phyloP scores from a whole-genome alignment of 2,329 filamentous ascomycete species.

The Metarhizium rileyi region DNA sequence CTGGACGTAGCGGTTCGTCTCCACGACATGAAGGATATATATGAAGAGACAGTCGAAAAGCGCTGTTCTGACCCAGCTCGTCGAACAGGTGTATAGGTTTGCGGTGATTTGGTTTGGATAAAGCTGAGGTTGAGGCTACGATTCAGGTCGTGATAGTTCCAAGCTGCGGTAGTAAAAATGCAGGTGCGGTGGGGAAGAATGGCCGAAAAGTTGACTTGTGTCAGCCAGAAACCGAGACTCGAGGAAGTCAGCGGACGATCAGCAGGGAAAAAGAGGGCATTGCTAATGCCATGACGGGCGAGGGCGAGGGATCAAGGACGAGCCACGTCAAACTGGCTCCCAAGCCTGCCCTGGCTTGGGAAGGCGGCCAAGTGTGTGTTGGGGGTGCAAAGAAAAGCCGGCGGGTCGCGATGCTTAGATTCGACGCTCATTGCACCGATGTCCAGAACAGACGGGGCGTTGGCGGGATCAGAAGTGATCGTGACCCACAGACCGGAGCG shows the following conservation, averaged over 20 bases:
- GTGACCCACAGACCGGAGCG: conserved; percentile 7
- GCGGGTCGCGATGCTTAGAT: conserved; percentile 16
- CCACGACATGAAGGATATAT: neutral
- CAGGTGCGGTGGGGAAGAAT: neutral
- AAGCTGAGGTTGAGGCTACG: neutral
- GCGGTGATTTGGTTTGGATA: neutral
- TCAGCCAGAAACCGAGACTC: neutral
- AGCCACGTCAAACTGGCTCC: neutral
- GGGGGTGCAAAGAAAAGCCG: neutral
- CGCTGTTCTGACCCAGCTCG: no score
- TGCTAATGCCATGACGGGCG: neutral
- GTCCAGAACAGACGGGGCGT: conserved; percentile 16
- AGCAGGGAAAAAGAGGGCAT: conserved; percentile 4
- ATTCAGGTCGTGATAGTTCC: neutral
- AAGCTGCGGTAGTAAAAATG: neutral
- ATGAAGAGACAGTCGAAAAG: neutral
- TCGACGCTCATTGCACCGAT: conserved; percentile 25
- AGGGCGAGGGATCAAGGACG: neutral
- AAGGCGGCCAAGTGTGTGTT: neutral
- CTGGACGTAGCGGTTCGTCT: neutral
- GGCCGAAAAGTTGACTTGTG: neutral
- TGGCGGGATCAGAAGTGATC: conserved; percentile 20
- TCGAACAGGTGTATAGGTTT: neutral
- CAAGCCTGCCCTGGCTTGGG: neutral
- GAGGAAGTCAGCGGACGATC: conserved; percentile 1